Evolutionary conservation across 345 rosid species (phyloP), one percentile per base, ranked within the genome.

Genomic region (Abelmoschus esculentus): DNA sequence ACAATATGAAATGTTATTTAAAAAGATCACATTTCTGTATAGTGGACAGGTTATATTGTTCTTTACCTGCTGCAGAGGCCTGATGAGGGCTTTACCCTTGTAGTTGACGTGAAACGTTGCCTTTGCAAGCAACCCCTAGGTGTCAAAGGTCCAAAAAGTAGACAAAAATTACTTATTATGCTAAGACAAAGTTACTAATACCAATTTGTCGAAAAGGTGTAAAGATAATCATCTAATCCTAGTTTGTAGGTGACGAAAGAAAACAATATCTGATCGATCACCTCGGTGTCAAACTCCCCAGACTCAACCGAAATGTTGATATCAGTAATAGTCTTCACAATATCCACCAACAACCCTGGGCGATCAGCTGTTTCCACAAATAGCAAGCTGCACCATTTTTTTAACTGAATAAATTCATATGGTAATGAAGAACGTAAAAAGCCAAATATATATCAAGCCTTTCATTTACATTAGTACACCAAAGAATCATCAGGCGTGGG

Each of bases 281-380:
- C 99, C 97, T 95, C 99, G 5, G 99, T 95, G 73, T 95, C 96
- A 70, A 95, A 91, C 82, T 95, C 99, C 80, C 97, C 99, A 3
- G 99, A 95, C 73, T 88, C 96, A 7, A 95, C 96, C 29, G 88
- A 80, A 3, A 95, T 52, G 69, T 81, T 88, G 66, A 91, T 90
- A 75, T 95, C 99, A 15, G 96, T 77, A 65, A 89, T 77, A 70
- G 73, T 85, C 84, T 85, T 91, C 53, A 95, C 96, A 64, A 95
- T 87, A 77, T 95, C 99, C 59, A 95, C 92, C 76, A 95, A 74
- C 36, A 95, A 84, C 60, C 99, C 99, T 4, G 99, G 97, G 46
- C 92, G 93, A 78, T 95, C 99, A n/a, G 89, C 96, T 1, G 96
- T 73, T 84, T 95, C 99, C 79, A 95, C 93, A 60, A 26, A 80